These are phyloP conservation scores for Phytophthora citrophthora DNA, from an alignment of 352 stramenopile genomes.

Conservation along the genomic window DNA sequence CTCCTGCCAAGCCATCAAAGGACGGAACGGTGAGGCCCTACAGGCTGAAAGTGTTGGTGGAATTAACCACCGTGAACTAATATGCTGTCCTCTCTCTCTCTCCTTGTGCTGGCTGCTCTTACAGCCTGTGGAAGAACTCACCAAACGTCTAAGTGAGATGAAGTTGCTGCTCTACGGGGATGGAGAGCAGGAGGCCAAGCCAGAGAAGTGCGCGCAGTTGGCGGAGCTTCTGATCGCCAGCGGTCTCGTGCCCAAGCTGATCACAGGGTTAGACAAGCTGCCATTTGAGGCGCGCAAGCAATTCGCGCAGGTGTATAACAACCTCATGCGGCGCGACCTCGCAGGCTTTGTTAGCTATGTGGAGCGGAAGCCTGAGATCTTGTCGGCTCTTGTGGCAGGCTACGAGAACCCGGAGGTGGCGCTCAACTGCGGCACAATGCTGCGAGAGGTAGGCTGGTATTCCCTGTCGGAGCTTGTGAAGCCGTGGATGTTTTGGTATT, in stretches of 20 bases:
- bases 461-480: background rate
- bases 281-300: conserved; percentile 90
- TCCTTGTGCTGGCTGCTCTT: background rate
- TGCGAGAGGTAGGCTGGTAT: conserved; percentile 71
- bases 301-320: conserved; percentile 90
- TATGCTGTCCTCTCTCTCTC: background rate
- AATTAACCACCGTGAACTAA: conserved; percentile 6
- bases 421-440: conserved; percentile 90
- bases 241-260: conserved; percentile 74
- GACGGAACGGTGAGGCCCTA: conserved; percentile 49
- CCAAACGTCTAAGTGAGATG: conserved; percentile 77
- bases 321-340: conserved; percentile 89
- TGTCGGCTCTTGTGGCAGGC: conserved; percentile 79
- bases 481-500: background rate
- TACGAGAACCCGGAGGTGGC: conserved; percentile 91
- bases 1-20: conserved; percentile 63
- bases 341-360: conserved; percentile 86
- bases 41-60: background rate
- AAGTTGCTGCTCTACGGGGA: conserved; percentile 45
- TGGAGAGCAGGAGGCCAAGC: conserved; percentile 77
- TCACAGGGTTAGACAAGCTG: conserved; percentile 69
- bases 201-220: conserved; percentile 83
- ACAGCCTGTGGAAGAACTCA: conserved; percentile 64
- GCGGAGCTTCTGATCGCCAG: conserved; percentile 73
- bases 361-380: conserved; percentile 65